Evolutionary conservation across 129 eudicot species (phyloP).

Genomic region (Chrysanthemum seticuspe): DNA sequence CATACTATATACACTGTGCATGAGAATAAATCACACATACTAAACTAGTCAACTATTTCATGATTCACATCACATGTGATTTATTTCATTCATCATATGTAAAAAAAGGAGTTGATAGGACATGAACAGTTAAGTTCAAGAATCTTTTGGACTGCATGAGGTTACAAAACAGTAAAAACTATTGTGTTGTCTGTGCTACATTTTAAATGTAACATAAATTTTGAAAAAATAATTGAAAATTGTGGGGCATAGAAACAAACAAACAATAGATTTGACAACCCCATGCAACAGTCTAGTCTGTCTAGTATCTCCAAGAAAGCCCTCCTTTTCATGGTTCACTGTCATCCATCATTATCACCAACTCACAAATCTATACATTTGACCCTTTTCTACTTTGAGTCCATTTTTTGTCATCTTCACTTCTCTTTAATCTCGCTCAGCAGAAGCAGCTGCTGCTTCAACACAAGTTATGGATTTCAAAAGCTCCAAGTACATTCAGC

Average conservation of each 20-base stretch:
- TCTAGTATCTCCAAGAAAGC: slow-evolving; percentile 19
- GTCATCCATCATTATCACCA: slow-evolving; percentile 14
- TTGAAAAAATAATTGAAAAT: background rate
- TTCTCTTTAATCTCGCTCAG: background rate
- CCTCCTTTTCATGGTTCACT: slow-evolving; percentile 27
- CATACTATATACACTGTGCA: no score
- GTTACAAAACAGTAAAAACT: background rate
- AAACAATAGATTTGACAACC: slow-evolving; percentile 34
- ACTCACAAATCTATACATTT: background rate
- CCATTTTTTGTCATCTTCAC: background rate
- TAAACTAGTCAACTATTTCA: no score
- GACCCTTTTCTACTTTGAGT: background rate
- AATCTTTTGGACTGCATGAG: background rate
- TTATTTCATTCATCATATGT: no score
- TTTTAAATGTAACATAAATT: background rate
- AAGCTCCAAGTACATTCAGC: slow-evolving; percentile 21
- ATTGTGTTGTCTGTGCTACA: background rate
- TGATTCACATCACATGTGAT: no score
- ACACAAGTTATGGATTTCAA: slow-evolving; percentile 24
- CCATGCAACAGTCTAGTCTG: slow-evolving; percentile 19
- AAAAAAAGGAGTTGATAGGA: background rate
- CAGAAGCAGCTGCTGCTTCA: background rate
- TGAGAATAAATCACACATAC: no score
- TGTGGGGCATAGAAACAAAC: background rate
- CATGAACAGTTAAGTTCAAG: background rate